phyloP scores from a whole-genome alignment of 352 stramenopile genomes.

The Globisporangium cystogenes region DNA sequence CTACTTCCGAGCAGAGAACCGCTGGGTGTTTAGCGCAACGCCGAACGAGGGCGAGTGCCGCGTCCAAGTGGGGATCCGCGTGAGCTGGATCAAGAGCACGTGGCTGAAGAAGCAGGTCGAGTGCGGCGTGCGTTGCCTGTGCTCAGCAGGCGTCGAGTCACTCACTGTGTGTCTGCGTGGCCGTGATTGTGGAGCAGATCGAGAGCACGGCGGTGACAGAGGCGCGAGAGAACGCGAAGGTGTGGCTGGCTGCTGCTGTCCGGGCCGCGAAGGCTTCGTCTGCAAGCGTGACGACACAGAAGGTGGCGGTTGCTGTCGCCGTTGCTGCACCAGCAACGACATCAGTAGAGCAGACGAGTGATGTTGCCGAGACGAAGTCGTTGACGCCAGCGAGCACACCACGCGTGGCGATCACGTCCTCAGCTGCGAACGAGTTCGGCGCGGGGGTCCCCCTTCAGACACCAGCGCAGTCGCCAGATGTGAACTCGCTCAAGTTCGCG shows the following conservation, averaged over 20 bases:
- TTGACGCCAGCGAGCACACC: background rate
- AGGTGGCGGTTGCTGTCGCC: background rate
- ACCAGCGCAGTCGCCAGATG: background rate
- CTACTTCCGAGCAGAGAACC: constrained; percentile 83
- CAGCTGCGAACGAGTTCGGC: background rate
- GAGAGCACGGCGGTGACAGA: constrained; percentile 73
- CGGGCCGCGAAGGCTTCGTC: constrained; percentile 5
- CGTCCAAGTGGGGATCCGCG: constrained; percentile 56
- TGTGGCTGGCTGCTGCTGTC: constrained; percentile 44
- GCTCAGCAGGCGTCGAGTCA: background rate
- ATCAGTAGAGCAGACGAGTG: background rate
- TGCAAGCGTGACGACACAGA: background rate
- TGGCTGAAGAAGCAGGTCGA: constrained; percentile 85
- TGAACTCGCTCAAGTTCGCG: constrained; percentile 7
- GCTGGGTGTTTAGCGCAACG: constrained; percentile 77
- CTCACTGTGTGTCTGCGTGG: background rate
- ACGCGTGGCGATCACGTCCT: background rate
- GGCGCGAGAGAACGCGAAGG: constrained; percentile 47
- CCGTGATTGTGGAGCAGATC: constrained; percentile 31
- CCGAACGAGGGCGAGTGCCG: constrained; percentile 29
- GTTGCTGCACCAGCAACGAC: background rate
- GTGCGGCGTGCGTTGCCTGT: background rate
- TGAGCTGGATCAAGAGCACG: constrained; percentile 80
- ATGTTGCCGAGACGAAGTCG: background rate
- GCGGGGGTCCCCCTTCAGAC: background rate